These are phyloP conservation scores for Arthrinium puccinioides DNA, from an alignment of 2,329 filamentous ascomycete genomes.

Conservation along the genomic window DNA sequence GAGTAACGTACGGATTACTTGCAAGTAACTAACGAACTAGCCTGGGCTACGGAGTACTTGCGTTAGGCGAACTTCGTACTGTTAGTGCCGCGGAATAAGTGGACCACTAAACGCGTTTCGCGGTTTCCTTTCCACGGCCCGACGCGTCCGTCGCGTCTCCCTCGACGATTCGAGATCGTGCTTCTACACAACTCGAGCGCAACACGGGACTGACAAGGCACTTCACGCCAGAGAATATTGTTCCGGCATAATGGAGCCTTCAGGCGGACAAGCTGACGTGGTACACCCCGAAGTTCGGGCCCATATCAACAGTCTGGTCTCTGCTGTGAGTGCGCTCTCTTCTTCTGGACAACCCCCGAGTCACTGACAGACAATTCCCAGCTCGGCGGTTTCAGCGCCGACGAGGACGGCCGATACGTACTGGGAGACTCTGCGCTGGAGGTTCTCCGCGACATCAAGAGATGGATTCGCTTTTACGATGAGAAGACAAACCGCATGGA, in stretches of 20 bases:
- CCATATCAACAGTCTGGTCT: slow-evolving; percentile 88
- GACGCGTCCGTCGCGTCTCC: too few species aligned
- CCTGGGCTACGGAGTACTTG: too few species aligned
- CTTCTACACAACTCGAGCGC: too few species aligned
- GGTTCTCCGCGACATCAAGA: slow-evolving; percentile 85
- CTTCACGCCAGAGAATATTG: too few species aligned
- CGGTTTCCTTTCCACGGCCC: too few species aligned
- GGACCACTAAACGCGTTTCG: too few species aligned
- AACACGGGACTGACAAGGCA: too few species aligned
- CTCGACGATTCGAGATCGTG: too few species aligned
- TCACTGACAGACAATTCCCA: slow-evolving; percentile 29
- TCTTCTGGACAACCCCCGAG: background rate
- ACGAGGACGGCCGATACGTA: slow-evolving; percentile 75
- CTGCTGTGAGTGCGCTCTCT: slow-evolving; percentile 59
- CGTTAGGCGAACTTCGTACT: too few species aligned
- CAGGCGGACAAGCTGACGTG: slow-evolving; percentile 46
- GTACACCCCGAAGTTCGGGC: slow-evolving; percentile 91
- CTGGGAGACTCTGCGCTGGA: slow-evolving; percentile 90
- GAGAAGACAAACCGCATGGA: slow-evolving; percentile 91
- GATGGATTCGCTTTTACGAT: slow-evolving; percentile 93
- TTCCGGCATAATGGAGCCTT: slow-evolving; percentile 51
- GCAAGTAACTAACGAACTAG: too few species aligned
- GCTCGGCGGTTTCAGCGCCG: slow-evolving; percentile 77
- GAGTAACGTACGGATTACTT: too few species aligned
- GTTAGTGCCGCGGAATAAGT: too few species aligned